phyloP scores from a whole-genome alignment of 2,329 filamentous ascomycete genomes.

The Lachnellula subtilissima region DNA sequence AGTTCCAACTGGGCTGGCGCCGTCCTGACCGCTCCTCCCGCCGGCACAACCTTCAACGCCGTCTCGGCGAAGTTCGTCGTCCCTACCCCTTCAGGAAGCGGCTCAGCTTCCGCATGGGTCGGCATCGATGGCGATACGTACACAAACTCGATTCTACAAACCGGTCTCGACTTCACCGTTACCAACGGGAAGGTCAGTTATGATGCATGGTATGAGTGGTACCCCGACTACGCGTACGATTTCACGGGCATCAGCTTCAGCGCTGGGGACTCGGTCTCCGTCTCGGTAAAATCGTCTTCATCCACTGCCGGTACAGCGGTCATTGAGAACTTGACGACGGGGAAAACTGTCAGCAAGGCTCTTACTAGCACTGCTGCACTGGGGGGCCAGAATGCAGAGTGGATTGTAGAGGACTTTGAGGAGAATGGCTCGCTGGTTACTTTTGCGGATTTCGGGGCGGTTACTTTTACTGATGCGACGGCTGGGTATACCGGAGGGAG shows the following conservation, averaged over 20 bases:
- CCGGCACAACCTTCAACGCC: conserved; percentile 31
- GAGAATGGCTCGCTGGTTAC: conserved; percentile 33
- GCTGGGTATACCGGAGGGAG: neutral
- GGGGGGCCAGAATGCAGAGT: conserved; percentile 44
- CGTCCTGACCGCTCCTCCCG: conserved; percentile 27
- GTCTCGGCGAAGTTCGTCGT: conserved; percentile 35
- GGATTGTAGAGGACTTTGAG: conserved; percentile 48
- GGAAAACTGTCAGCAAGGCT: conserved; percentile 38
- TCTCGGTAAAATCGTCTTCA: conserved; percentile 32
- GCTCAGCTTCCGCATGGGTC: conserved; percentile 23
- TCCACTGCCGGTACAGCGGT: conserved; percentile 37
- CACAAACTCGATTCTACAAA: conserved; percentile 47
- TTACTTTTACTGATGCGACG: conserved; percentile 37
- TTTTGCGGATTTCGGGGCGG: conserved; percentile 41
- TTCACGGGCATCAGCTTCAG: conserved; percentile 35
- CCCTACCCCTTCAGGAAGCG: conserved; percentile 24
- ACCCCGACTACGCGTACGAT: conserved; percentile 37
- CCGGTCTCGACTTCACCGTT: conserved; percentile 48
- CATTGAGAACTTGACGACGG: conserved; percentile 42
- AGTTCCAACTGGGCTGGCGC: conserved; percentile 37
- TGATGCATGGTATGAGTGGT: conserved; percentile 51
- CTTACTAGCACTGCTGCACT: conserved; percentile 32
- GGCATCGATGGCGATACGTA: conserved; percentile 57
- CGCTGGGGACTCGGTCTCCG: conserved; percentile 35
- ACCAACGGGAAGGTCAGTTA: conserved; percentile 36